Base-by-base conservation (phyloP, 768 basidiomycete genomes). In the Heimioporus sp. region DNA sequence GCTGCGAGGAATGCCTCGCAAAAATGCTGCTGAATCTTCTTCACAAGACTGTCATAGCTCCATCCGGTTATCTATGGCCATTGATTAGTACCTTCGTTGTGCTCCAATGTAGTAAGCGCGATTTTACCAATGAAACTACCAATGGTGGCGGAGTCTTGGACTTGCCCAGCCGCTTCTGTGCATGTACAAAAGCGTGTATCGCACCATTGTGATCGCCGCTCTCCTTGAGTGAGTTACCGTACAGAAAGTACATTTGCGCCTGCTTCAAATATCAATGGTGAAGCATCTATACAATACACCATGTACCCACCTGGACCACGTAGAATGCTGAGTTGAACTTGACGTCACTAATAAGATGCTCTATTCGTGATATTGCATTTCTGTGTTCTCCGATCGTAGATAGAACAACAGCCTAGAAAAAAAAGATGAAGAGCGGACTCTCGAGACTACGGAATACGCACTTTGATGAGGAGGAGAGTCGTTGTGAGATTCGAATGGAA, bases 231-330 rank as follows among this genome's bases (percentile, higher is more conserved):
- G 17, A 43, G 17, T 36, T 39, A 12, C 54, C 57, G 24, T 50
- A 31, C 2, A 52, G 36, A 38, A 56, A 36, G 11, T 50, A 13
- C 55, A 57, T 57, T 17, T 44, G 31, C 15, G 56, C 54, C 57
- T 57, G 4, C 1, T 43, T 5, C 3, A 30, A 35, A 36, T 10
- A 10, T 43, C 42, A 43, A n/a, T n/a, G 5, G n/a, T 36, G 24
- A 35, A 3, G 17, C 7, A 17, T 1, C 13, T 15, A 13, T 21
- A 32, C 11, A 11, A 2, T 32, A 20, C 8, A 17, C 34, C 10
- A 11, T 19, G 7, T n/a, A 36, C 41, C 6, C 10, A 13, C 49
- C 49, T 43, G 41, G 4, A 43, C 49, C 12, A 49, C 7, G 5
- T 37, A 24, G 15, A 43, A n/a, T 12, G 35, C 37, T 12, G 42